Percentiles rank a stretch among this genome's conserved stretches.
Conservation (phyloP, 176 grass and related monocot genomes). For the Aegilops tauschii region DNA sequence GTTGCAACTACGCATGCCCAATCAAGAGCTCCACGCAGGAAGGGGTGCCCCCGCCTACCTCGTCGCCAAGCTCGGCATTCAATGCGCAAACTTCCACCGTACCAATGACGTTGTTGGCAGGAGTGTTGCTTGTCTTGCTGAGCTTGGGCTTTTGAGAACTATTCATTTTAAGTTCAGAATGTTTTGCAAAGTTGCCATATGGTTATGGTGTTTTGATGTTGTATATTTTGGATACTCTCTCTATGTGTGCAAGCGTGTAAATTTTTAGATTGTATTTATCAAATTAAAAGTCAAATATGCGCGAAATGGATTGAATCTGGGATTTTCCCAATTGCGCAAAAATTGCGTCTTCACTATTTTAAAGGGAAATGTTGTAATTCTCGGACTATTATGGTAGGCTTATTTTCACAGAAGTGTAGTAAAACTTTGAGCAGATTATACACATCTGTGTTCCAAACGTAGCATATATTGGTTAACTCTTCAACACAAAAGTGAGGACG, state of each 20-base stretch:
- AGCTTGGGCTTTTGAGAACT: constrained; percentile 17
- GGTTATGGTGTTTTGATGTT: not conserved
- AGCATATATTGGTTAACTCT: no score
- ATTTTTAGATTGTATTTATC: not conserved
- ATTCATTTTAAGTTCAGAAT: not conserved
- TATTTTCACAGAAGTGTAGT: no score
- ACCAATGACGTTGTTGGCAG: not conserved
- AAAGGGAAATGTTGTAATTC: no score
- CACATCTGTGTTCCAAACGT: no score
- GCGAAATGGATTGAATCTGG: not conserved
- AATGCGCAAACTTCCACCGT: not conserved
- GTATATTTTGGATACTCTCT: not conserved
- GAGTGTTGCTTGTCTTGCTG: not conserved
- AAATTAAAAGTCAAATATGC: not conserved
- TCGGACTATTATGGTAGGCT: no score
- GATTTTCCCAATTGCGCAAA: no score
- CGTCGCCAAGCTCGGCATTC: not conserved
- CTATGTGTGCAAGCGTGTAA: not conserved
- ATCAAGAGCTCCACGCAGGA: constrained; percentile 45
- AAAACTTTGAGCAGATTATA: no score
- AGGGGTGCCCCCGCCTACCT: not conserved
- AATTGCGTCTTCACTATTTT: no score
- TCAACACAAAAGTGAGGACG: no score
- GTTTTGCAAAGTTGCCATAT: not conserved
- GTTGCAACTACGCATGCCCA: constrained; percentile 63